Evolutionary conservation across 2,329 filamentous ascomycete genomes (phyloP).

Genomic region (Aspergillus fructus): DNA sequence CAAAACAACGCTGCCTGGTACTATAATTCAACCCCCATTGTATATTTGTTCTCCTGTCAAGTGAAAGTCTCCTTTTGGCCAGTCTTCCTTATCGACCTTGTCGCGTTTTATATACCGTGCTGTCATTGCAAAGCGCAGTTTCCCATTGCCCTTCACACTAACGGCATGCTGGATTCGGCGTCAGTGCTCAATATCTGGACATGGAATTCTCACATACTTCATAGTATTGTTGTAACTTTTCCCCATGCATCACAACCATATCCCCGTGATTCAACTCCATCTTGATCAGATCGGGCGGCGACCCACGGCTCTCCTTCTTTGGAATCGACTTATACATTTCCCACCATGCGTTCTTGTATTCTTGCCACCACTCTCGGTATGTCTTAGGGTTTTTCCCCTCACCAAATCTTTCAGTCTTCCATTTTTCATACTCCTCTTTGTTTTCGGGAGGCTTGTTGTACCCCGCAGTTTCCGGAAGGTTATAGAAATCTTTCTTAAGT

Average conservation of each 20-base stretch:
- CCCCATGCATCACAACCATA: conserved; percentile 59
- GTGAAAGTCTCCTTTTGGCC: conserved; percentile 28
- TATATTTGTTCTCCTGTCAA: conserved; percentile 28
- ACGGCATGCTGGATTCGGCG: conserved; percentile 31
- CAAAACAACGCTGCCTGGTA: no score
- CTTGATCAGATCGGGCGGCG: conserved; percentile 29
- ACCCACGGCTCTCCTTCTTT: conserved; percentile 1
- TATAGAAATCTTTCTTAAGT: conserved; percentile 23
- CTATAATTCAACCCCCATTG: conserved; percentile 25
- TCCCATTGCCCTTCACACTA: conserved; percentile 22
- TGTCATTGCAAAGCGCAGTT: conserved; percentile 37
- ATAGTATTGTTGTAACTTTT: conserved; percentile 54
- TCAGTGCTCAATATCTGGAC: neutral
- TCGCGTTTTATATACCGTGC: conserved; percentile 34
- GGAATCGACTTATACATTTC: conserved; percentile 23
- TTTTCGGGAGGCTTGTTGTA: conserved; percentile 19
- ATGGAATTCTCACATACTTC: conserved; percentile 37
- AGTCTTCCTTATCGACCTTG: conserved; percentile 20
- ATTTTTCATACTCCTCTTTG: no score
- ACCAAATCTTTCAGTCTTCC: no score
- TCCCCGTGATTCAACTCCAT: conserved; percentile 57
- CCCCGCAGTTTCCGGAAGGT: conserved; percentile 17
- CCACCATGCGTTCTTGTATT: conserved; percentile 23
- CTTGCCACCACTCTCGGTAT: neutral
- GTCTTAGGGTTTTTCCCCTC: no score